Conservation (phyloP, 371 early-diverging fungal species). For the Apophysomyces trapeziformis region DNA sequence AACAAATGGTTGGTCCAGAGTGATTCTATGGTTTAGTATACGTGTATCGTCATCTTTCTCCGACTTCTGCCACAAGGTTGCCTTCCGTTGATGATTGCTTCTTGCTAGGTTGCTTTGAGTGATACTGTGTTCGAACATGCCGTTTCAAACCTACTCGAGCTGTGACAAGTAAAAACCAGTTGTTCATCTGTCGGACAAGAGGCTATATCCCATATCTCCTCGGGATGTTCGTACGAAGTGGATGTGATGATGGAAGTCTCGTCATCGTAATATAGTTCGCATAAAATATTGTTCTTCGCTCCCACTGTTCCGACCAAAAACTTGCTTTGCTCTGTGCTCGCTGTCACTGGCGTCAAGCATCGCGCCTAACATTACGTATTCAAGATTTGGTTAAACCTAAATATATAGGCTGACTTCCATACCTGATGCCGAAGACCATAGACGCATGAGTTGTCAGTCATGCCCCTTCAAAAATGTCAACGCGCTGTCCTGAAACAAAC, state of each 20-base stretch:
- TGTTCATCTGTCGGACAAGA: slow-evolving; percentile 65
- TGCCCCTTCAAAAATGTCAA: not conserved
- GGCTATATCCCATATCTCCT: slow-evolving; percentile 75
- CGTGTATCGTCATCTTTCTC: slow-evolving; percentile 14
- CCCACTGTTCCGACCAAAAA: slow-evolving; percentile 81
- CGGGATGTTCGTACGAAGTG: slow-evolving; percentile 68
- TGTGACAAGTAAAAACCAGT: slow-evolving; percentile 69
- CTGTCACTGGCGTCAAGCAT: slow-evolving; percentile 67
- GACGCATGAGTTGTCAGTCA: slow-evolving; percentile 61
- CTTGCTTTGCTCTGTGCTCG: slow-evolving; percentile 67
- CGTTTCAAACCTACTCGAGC: slow-evolving; percentile 40
- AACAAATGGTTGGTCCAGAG: slow-evolving; percentile 16
- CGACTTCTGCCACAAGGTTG: slow-evolving; percentile 40
- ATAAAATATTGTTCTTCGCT: slow-evolving; percentile 64
- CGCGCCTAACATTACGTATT: slow-evolving; percentile 54
- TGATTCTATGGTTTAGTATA: slow-evolving; percentile 23
- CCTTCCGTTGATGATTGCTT: slow-evolving; percentile 33
- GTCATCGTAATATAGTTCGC: slow-evolving; percentile 73
- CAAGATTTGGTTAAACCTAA: not conserved
- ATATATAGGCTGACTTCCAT: slow-evolving; percentile 6
- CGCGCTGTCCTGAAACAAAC: too few relatives aligned
- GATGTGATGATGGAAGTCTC: slow-evolving; percentile 65
- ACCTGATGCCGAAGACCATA: slow-evolving; percentile 77
- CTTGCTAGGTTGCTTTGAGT: too few relatives aligned
- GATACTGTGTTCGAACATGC: too few relatives aligned